Conservation (phyloP, 148 eudicot genomes). For the Spergularia marina region DNA sequence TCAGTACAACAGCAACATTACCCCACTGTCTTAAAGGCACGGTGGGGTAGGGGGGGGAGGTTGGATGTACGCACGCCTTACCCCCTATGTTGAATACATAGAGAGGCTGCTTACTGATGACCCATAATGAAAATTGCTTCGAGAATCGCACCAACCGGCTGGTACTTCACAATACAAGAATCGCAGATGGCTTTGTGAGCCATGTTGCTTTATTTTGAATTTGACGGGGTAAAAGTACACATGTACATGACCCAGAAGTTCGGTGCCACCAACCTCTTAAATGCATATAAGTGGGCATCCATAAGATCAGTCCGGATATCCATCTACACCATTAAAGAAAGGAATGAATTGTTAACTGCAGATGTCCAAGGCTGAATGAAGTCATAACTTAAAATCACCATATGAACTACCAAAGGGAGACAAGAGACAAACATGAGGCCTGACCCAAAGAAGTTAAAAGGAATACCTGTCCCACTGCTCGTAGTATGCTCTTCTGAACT, state of each 20-base stretch:
- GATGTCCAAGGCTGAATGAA: slow-evolving; percentile 37
- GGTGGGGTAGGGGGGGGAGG: too few relatives aligned
- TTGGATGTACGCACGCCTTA: too few relatives aligned
- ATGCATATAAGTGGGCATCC: slow-evolving; percentile 98
- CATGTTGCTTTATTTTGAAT: too few relatives aligned
- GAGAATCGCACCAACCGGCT: too few relatives aligned
- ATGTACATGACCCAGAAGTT: slow-evolving; percentile 1
- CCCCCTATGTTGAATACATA: too few relatives aligned
- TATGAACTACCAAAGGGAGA: background rate
- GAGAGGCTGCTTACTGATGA: too few relatives aligned
- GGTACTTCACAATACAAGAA: too few relatives aligned
- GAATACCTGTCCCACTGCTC: slow-evolving; percentile 86
- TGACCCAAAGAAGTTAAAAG: background rate
- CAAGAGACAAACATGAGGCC: background rate
- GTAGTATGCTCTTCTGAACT: slow-evolving; percentile 85
- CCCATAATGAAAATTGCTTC: too few relatives aligned
- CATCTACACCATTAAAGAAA: slow-evolving; percentile 52
- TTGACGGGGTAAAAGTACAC: background rate
- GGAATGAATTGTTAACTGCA: slow-evolving; percentile 37
- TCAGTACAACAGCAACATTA: background rate
- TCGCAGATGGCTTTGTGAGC: too few relatives aligned
- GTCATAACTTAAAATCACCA: slow-evolving; percentile 16
- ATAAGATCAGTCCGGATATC: slow-evolving; percentile 84
- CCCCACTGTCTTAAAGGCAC: too few relatives aligned
- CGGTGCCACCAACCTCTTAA: slow-evolving; percentile 73